Conservation (phyloP, 2,329 filamentous ascomycete species). For the Venturia pyrina region DNA sequence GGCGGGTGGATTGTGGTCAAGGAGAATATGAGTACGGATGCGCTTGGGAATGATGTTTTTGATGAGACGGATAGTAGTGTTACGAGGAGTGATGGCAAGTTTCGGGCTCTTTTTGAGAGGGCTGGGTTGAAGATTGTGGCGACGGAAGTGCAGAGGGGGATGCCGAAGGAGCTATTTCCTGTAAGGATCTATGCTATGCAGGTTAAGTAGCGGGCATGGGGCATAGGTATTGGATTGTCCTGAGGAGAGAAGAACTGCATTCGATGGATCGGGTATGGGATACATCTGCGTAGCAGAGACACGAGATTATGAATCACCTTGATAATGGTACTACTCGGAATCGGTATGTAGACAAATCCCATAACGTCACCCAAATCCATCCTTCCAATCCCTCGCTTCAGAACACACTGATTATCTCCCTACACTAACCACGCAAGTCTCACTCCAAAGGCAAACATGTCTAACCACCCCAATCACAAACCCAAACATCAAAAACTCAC, state of each 20-base stretch:
- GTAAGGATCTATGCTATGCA: constrained; percentile 71
- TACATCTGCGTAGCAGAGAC: neutral
- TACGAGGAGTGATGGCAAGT: constrained; percentile 66
- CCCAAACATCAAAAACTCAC: neutral
- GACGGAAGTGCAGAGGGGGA: constrained; percentile 63
- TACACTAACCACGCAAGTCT: no score
- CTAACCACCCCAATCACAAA: no score
- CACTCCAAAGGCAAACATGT: no score
- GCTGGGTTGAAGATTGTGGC: constrained; percentile 60
- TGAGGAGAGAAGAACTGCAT: neutral
- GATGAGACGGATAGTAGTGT: constrained; percentile 69
- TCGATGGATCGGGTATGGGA: neutral
- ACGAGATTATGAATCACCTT: neutral
- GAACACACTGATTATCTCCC: neutral
- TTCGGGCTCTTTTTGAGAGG: constrained; percentile 55
- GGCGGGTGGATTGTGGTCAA: constrained; percentile 59
- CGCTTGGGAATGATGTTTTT: constrained; percentile 53
- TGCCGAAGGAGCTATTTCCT: constrained; percentile 59
- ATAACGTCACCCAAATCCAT: neutral
- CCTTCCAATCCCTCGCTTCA: neutral
- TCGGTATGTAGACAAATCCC: neutral
- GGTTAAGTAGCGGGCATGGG: constrained; percentile 18
- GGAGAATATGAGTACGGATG: constrained; percentile 60
- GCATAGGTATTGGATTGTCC: neutral
- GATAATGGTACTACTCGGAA: neutral